Percentiles rank a stretch among this genome's conserved stretches.
Evolutionary conservation across 2,329 filamentous ascomycete genomes (phyloP).

Genomic region (Pezicula radicicola): DNA sequence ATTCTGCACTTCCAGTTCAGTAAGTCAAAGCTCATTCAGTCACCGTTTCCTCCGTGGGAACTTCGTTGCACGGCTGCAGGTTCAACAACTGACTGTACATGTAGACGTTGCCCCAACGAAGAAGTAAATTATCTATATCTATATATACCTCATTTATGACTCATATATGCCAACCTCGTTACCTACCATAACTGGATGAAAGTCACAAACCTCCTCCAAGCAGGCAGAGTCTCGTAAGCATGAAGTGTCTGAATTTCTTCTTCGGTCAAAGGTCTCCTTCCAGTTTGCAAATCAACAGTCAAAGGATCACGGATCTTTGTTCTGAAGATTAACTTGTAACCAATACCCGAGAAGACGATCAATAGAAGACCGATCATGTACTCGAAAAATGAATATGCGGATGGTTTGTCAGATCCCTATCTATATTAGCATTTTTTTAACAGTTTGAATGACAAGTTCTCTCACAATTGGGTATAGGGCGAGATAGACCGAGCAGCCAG

Average conservation of each 20-base stretch:
- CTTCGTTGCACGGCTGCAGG: too few species aligned
- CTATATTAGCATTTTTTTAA: neutral
- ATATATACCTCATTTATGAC: neutral
- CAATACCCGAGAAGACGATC: slow-evolving; percentile 2
- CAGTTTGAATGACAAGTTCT: neutral
- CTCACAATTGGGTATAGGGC: neutral
- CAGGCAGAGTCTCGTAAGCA: slow-evolving; percentile 4
- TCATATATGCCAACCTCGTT: neutral
- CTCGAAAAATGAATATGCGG: slow-evolving; percentile 10
- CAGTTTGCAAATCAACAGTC: slow-evolving; percentile 10
- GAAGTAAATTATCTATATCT: neutral
- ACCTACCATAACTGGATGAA: neutral
- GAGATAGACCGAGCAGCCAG: neutral
- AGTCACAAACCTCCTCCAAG: neutral
- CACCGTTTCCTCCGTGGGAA: neutral
- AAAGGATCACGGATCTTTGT: slow-evolving; percentile 7
- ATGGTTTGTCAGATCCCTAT: slow-evolving; percentile 2
- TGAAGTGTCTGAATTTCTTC: slow-evolving; percentile 8
- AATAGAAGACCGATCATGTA: slow-evolving; percentile 10
- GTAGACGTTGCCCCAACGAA: too few species aligned
- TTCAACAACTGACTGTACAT: too few species aligned
- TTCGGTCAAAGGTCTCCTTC: slow-evolving; percentile 5
- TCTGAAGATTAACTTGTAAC: slow-evolving; percentile 7
- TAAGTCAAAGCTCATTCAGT: slow-evolving; percentile 22
- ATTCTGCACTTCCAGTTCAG: slow-evolving; percentile 43